Percentiles rank a stretch among this genome's conserved stretches.
phyloP scores from a whole-genome alignment of 108 stramenopile species.

The Discostella pseudostelligera region DNA sequence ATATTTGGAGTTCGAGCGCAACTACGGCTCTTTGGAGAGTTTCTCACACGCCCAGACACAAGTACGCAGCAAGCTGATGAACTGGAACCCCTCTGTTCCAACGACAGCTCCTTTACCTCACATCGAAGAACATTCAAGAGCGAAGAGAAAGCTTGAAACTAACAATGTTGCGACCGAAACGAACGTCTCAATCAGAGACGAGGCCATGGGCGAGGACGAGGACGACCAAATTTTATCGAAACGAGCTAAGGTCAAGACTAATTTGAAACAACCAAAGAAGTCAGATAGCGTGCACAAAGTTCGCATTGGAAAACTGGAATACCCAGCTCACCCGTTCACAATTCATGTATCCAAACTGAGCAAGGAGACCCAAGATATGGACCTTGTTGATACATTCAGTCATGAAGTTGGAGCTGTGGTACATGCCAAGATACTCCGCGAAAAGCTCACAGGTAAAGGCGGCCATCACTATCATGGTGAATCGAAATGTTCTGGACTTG shows the following conservation, averaged over 20 bases:
- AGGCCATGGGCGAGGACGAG: conserved; percentile 23
- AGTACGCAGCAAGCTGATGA: conserved; percentile 57
- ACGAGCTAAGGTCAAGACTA: conserved; percentile 38
- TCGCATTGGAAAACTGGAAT: conserved; percentile 71
- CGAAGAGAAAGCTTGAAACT: conserved; percentile 34
- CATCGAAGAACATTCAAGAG: conserved; percentile 16
- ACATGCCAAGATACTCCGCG: conserved; percentile 80
- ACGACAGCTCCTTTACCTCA: conserved; percentile 1
- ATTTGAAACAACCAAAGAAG: conserved; percentile 51
- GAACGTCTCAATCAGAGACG: conserved; percentile 18
- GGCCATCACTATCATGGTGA: conserved; percentile 51
- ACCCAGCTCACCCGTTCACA: conserved; percentile 89
- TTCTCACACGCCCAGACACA: conserved; percentile 46
- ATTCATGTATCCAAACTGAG: conserved; percentile 75
- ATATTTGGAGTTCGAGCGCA: conserved; percentile 68
- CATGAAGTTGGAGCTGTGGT: conserved; percentile 70
- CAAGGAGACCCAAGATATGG: conserved; percentile 77
- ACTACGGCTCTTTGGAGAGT: conserved; percentile 68
- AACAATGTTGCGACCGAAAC: conserved; percentile 11
- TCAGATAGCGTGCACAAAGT: conserved; percentile 60
- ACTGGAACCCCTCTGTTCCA: conserved; percentile 5
- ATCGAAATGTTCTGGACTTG: conserved; percentile 80
- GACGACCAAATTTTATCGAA: conserved; percentile 23
- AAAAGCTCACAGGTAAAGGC: conserved; percentile 57
- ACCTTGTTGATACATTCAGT: conserved; percentile 76